Percentiles rank a stretch among this genome's conserved stretches.
These are phyloP conservation scores for Hericium coralloides DNA, from an alignment of 768 basidiomycete genomes.

Conservation along the genomic window DNA sequence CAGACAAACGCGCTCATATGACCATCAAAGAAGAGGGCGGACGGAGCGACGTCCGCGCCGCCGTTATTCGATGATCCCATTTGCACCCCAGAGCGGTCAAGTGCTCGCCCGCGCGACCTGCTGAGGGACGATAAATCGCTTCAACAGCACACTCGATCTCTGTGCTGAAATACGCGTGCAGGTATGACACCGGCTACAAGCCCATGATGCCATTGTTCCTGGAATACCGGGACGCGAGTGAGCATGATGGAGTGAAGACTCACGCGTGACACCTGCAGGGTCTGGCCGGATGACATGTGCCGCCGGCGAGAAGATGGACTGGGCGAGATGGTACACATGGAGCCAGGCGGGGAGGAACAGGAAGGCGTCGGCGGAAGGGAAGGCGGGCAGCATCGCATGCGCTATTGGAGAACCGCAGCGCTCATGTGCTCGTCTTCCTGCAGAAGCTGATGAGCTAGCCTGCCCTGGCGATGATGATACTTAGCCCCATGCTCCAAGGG, in stretches of 20 bases:
- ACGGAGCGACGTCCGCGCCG: too few species aligned
- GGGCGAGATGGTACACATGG: not conserved
- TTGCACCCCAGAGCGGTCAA: not conserved
- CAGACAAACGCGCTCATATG: not conserved
- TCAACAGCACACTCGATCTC: too few species aligned
- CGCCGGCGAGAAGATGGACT: not conserved
- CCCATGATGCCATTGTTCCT: too few species aligned
- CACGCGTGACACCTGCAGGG: not conserved
- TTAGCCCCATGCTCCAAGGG: too few species aligned
- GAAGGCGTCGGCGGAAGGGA: not conserved
- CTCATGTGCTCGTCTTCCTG: not conserved
- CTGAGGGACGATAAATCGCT: too few species aligned
- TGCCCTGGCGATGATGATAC: not conserved
- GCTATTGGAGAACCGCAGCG: not conserved
- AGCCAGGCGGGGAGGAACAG: not conserved
- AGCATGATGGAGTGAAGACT: not conserved
- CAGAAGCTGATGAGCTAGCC: not conserved
- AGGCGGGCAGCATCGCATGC: not conserved
- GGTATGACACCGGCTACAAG: too few species aligned
- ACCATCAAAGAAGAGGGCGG: not conserved
- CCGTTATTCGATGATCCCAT: not conserved
- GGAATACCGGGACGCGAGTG: too few species aligned
- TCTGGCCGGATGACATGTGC: not conserved
- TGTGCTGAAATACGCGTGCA: too few species aligned
- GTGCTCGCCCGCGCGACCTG: too few species aligned